phyloP scores from a whole-genome alignment of 345 rosid genomes.

The Boechera divaricarpa region DNA sequence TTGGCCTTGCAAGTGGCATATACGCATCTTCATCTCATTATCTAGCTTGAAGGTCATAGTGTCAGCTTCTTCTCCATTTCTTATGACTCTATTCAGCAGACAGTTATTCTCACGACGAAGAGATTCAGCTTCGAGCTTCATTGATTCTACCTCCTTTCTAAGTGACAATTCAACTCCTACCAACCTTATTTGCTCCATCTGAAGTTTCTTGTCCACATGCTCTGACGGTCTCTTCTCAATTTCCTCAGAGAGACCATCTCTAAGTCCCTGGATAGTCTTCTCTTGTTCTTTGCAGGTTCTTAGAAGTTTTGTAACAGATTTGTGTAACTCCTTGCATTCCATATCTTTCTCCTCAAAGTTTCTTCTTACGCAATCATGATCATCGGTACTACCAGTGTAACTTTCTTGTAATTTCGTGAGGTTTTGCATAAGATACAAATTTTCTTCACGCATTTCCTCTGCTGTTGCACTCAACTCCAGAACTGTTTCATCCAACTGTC shows the following conservation, averaged over 20 bases:
- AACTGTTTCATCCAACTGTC: conserved; percentile 62
- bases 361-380: conserved; percentile 58
- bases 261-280: conserved; percentile 79
- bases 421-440: conserved; percentile 50
- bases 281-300: conserved; percentile 86
- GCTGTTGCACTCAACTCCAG: conserved; percentile 54
- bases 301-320: conserved; percentile 59
- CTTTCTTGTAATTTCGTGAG: conserved; percentile 62
- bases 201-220: conserved; percentile 50
- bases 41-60: conserved; percentile 67
- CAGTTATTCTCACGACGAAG: conserved; percentile 80
- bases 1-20: conserved; percentile 70
- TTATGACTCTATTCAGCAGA: conserved; percentile 68
- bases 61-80: conserved; percentile 49
- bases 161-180: conserved; percentile 77
- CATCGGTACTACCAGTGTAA: conserved; percentile 49
- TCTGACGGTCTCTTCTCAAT: conserved; percentile 50
- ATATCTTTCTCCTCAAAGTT: conserved; percentile 77
- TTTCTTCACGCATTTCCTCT: conserved; percentile 60
- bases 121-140: conserved; percentile 64
- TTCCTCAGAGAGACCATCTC: conserved; percentile 56
- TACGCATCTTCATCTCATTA: conserved; percentile 66
- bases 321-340: conserved; percentile 85
- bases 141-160: conserved; percentile 71
- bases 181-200: conserved; percentile 83